Percentiles rank a stretch among this genome's conserved stretches.
These are phyloP conservation scores for Aspergillus hiratsukae DNA, from an alignment of 2,329 filamentous ascomycete species.

Conservation along the genomic window DNA sequence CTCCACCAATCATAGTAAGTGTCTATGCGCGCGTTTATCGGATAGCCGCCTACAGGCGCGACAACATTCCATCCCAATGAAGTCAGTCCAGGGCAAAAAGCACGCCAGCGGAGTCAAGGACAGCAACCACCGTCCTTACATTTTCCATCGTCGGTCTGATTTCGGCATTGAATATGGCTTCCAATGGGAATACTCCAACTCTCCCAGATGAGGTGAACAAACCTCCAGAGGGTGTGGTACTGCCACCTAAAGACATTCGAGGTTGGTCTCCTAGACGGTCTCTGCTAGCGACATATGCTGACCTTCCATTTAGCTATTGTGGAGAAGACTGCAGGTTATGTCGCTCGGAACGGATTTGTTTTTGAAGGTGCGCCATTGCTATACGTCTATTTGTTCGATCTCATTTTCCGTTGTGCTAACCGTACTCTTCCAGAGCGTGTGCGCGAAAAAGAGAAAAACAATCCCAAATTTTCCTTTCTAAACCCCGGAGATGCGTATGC, in stretches of 20 bases:
- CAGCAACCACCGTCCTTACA: background rate
- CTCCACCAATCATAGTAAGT: conserved; percentile 7
- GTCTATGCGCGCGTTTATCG: conserved; percentile 7
- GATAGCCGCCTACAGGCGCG: conserved; percentile 6
- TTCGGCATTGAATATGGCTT: conserved; percentile 31
- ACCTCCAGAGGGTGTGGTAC: conserved; percentile 74
- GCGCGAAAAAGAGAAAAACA: conserved; percentile 74
- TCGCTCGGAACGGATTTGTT: conserved; percentile 60
- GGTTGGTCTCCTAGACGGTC: conserved; percentile 31
- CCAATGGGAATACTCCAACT: conserved; percentile 37
- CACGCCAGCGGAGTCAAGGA: background rate
- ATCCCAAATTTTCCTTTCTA: conserved; percentile 90
- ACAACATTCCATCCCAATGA: background rate
- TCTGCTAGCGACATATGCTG: conserved; percentile 14
- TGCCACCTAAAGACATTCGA: conserved; percentile 82
- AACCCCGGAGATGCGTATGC: conserved; percentile 76
- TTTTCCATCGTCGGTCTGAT: background rate
- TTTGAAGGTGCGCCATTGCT: conserved; percentile 56
- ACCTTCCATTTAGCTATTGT: conserved; percentile 55
- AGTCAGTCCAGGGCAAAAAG: conserved; percentile 1
- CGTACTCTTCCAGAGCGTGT: conserved; percentile 58
- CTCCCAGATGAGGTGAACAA: conserved; percentile 61
- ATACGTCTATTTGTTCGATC: background rate
- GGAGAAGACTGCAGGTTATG: conserved; percentile 92
- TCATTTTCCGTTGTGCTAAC: background rate